Evolutionary conservation across 2,329 filamentous ascomycete species (phyloP), one percentile per base, ranked within the genome.

Genomic region (Exophiala mesophila): DNA sequence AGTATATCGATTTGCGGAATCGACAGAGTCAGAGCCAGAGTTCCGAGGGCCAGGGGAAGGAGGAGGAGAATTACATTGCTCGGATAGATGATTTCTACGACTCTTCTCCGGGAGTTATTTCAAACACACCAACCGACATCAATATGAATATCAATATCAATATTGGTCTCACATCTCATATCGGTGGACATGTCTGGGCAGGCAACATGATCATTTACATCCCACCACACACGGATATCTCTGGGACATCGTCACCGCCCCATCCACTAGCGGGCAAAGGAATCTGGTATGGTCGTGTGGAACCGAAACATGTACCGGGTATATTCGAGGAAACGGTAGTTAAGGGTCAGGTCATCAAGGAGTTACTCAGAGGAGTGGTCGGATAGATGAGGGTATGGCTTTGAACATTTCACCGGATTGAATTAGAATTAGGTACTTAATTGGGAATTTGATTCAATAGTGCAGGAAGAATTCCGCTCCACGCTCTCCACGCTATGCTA

Each of bases 101-200:
- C n/a, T n/a, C n/a, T n/a, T n/a, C n/a, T n/a, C n/a, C n/a, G n/a
- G n/a, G n/a, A n/a, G n/a, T n/a, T n/a, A n/a, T n/a, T n/a, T n/a
- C n/a, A n/a, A 26, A 26, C 23, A 12, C 23, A 6, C 6, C 6
- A 26, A 6, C 55, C 1, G 53, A 52, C 1, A 43, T 39, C 5
- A 48, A 41, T n/a, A 24, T 31, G 36, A 36, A 53, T 48, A 26
- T 6, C 23, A 26, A 12, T 7, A 26, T 26, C 23, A 65, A 69
- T 47, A 53, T 70, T 40, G 67, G 63, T 4, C 53, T 62, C 35
- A 68, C 95, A 54, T 89, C 81, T 47, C 89, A 96, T 60, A 86
- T 95, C 3, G 89, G 90, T 23, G 90, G 89, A 0, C 89, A 96
- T 70, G 94, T 94, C 70, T 96, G 90, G 68, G 82, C 82, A 35